Conservation (phyloP, 768 basidiomycete genomes). For the Mrakia frigida region DNA sequence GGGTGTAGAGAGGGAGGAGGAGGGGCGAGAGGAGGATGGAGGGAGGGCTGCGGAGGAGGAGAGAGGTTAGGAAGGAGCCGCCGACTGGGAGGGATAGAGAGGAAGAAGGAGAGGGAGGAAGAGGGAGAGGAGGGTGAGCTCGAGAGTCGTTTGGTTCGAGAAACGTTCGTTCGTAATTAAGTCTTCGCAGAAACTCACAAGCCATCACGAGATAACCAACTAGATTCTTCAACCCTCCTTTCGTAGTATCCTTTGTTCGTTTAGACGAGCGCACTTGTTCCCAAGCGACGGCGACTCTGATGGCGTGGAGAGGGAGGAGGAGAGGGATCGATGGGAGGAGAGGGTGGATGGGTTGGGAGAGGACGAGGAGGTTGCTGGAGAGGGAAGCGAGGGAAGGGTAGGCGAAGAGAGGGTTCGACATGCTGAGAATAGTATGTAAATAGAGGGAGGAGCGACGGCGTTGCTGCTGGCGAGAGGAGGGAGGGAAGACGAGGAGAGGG, state of each 20-base stretch:
- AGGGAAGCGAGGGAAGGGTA: background rate
- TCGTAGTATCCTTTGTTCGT: too few species aligned
- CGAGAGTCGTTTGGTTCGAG: background rate
- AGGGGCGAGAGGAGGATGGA: background rate
- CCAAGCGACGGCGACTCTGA: background rate
- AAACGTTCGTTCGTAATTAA: background rate
- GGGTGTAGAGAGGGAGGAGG: constrained; percentile 3
- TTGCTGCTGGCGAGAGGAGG: background rate
- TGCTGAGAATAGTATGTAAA: background rate
- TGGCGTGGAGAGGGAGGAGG: constrained; percentile 3
- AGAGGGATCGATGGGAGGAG: constrained; percentile 7
- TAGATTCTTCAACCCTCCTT: background rate
- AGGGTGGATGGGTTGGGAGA: constrained; percentile 1
- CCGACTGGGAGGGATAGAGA: background rate
- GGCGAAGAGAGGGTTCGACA: background rate
- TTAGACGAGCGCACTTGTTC: background rate
- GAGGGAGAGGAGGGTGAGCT: background rate
- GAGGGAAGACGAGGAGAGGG: background rate
- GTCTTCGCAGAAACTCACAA: background rate
- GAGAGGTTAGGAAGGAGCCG: background rate
- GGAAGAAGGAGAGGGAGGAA: background rate
- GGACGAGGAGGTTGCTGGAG: background rate
- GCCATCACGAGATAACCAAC: constrained; percentile 3
- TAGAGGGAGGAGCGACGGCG: background rate
- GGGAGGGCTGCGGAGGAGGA: background rate